Conservation (phyloP, 169 alveolate species). For the Plasmodium sp. region DNA sequence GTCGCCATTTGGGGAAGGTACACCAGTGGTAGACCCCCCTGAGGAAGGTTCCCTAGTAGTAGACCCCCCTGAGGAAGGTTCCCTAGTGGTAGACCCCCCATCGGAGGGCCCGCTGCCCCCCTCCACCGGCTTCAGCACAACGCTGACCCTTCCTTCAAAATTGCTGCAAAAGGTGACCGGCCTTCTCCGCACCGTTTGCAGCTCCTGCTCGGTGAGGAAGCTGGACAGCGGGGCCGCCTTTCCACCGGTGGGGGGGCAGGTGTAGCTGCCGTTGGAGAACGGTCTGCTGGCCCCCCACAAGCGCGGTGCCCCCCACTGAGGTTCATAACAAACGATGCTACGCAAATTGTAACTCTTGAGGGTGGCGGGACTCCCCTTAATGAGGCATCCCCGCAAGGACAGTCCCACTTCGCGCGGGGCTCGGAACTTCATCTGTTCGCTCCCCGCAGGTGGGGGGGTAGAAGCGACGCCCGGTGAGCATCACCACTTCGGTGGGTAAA, state of each 20-base stretch:
- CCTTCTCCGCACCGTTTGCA: not conserved
- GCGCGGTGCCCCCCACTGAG: not conserved
- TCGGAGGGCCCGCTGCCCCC: not conserved
- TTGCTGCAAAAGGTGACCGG: not conserved
- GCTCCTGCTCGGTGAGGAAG: conserved; percentile 9
- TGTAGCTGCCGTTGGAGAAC: not conserved
- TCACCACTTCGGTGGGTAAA: not conserved
- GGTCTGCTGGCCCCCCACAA: not conserved
- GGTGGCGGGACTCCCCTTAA: not conserved
- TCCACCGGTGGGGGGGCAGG: not conserved
- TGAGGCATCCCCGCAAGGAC: not conserved
- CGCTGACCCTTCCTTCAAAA: conserved; percentile 15
- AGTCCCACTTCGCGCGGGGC: not conserved
- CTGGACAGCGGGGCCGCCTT: not conserved
- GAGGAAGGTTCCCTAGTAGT: too few species aligned
- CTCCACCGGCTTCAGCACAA: conserved; percentile 36
- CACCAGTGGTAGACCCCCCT: not conserved
- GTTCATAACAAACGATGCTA: not conserved
- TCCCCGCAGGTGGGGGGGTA: not conserved
- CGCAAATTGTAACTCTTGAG: not conserved
- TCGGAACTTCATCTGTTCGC: not conserved
- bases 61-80: not conserved
- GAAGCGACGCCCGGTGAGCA: not conserved
- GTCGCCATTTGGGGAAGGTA: not conserved
- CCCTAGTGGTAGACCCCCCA: not conserved